Evolutionary conservation across 1,284 basidiomycete species (phyloP), one percentile per base, ranked within the genome.

Genomic region (Vanrija humicola): DNA sequence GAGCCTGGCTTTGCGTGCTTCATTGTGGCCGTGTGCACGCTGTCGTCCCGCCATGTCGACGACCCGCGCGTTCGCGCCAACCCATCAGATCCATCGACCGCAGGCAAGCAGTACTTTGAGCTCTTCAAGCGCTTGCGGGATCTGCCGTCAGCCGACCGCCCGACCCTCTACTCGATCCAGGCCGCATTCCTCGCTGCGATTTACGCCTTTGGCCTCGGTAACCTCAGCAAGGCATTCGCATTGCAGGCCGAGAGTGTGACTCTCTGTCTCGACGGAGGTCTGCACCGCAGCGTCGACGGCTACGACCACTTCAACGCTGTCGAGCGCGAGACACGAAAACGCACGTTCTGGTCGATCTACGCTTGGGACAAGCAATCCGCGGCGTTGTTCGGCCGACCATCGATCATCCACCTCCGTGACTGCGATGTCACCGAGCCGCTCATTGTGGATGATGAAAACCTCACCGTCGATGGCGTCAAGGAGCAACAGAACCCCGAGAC

Each of bases 341-440:
- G 90, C 61, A 93, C 90, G 0, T 94, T 93, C 75, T 94, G 66
- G 90, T 89, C 88, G 58, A 89, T 93, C 23, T 94, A 93, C 74
- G 81, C 90, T 43, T 93, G 90, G 90, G 90, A 93, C 74, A 93
- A 93, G 75, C 90, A 91, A 67, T 74, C 73, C 7, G 74, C 74
- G 38, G 88, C 89, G 29, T 86, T 91, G 64, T 92, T 93, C 70
- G 90, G 90, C 16, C 80, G 90, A 21, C 90, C 90, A 19, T 84
- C 90, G 2, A 83, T 92, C 79, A 81, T 94, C 61, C 82, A 90
- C 46, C 74, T 92, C 58, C 82, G 88, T 55, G 90, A 93, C 70
- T 92, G 89, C 74, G 90, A 94, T 69, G 86, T 91, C 14, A 82
- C 83, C 6, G 90, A 92, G 71, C 89, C 90, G 2, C 77, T 84